Conservation (phyloP, 192 early-diverging fungal species). For the Spizellomyces sp. region DNA sequence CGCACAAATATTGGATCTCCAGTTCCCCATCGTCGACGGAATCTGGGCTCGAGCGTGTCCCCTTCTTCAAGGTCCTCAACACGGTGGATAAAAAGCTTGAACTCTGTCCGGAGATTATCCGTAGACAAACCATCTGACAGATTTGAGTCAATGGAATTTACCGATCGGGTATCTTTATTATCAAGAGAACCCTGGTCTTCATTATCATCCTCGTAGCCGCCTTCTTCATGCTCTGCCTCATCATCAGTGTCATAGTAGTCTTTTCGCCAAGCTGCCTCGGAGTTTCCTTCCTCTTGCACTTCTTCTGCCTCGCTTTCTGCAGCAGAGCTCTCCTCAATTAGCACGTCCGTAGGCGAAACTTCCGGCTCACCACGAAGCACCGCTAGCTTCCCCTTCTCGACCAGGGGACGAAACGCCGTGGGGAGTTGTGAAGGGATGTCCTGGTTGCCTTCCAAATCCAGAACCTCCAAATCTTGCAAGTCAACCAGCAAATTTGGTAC, state of each 20-base stretch:
- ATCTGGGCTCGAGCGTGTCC: constrained; percentile 1
- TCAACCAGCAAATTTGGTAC: constrained; percentile 37
- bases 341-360: constrained; percentile 21
- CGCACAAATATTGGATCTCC: constrained; percentile 40
- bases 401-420: constrained; percentile 33
- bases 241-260: constrained; percentile 33
- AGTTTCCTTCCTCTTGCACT: neutral
- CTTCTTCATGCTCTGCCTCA: constrained; percentile 21
- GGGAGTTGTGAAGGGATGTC: constrained; percentile 27
- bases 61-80: constrained; percentile 33
- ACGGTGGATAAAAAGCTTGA: constrained; percentile 33
- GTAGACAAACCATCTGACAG: neutral
- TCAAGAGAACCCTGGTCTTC: constrained; percentile 6
- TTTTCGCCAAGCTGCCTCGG: constrained; percentile 19
- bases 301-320: constrained; percentile 6
- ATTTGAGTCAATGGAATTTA: neutral
- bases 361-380: constrained; percentile 13
- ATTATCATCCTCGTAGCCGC: constrained; percentile 16
- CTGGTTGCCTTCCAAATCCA: constrained; percentile 46
- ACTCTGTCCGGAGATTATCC: constrained; percentile 13
- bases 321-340: neutral
- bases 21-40: constrained; percentile 25
- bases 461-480: constrained; percentile 40
- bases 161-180: constrained; percentile 9
- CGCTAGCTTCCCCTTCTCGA: constrained; percentile 26